phyloP scores from a whole-genome alignment of 139 green algal species.

The Chlorella vulgaris region DNA sequence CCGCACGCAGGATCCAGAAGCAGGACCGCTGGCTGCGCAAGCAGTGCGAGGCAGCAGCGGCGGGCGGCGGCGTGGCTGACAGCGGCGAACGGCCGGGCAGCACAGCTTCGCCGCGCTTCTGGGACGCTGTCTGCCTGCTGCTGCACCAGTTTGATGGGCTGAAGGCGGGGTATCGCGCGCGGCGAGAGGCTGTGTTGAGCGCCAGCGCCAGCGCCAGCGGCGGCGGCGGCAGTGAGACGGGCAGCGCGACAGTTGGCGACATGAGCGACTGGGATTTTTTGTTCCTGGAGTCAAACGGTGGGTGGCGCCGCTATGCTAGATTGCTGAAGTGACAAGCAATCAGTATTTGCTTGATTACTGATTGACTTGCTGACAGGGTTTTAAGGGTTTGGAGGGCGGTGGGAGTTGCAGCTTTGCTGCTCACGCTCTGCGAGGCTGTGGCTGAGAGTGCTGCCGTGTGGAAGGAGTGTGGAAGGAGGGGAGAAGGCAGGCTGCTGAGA shows the following conservation, averaged over 20 bases:
- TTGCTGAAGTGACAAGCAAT: no score
- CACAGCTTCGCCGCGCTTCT: conserved; percentile 28
- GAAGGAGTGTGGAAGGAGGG: no score
- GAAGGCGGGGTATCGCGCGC: conserved; percentile 59
- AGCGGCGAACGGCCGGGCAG: background rate
- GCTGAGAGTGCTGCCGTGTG: no score
- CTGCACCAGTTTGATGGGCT: conserved; percentile 71
- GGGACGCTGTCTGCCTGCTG: conserved; percentile 51
- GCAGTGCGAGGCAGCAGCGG: conserved; percentile 7
- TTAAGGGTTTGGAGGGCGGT: no score
- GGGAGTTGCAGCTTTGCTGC: no score
- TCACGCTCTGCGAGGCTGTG: no score
- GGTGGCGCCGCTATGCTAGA: background rate
- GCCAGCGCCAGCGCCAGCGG: background rate
- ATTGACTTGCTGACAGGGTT: background rate
- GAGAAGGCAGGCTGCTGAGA: no score
- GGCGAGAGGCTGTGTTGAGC: background rate
- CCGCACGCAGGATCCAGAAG: conserved; percentile 53
- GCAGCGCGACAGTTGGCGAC: conserved; percentile 1
- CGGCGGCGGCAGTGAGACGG: background rate
- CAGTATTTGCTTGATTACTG: background rate
- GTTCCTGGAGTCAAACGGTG: conserved; percentile 73
- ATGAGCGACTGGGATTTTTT: conserved; percentile 60
- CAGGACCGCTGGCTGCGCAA: conserved; percentile 59
- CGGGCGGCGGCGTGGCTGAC: background rate